Conservation (phyloP, 2,329 filamentous ascomycete genomes). For the Sporothrix mexicana region DNA sequence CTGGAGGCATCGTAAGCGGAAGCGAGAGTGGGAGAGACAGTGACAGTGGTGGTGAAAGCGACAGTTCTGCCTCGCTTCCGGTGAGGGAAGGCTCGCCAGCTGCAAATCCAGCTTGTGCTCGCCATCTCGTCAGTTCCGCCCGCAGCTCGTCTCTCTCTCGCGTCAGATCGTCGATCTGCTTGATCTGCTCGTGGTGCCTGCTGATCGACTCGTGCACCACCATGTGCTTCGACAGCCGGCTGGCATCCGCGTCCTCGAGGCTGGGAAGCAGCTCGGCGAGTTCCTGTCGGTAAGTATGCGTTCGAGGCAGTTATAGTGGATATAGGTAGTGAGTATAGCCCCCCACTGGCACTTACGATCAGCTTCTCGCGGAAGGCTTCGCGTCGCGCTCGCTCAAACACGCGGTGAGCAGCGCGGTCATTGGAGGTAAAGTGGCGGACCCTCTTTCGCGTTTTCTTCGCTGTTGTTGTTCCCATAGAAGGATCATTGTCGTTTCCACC, state of each 20-base stretch:
- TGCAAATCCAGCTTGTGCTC: background rate
- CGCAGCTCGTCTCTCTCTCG: constrained; percentile 29
- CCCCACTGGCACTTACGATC: constrained; percentile 15
- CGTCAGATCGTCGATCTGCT: background rate
- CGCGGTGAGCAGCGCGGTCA: constrained; percentile 33
- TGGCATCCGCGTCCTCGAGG: constrained; percentile 22
- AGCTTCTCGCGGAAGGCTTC: constrained; percentile 34
- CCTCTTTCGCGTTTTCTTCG: constrained; percentile 18
- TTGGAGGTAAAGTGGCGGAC: constrained; percentile 32
- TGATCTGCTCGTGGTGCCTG: constrained; percentile 28
- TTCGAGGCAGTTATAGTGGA: background rate
- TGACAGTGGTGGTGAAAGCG: background rate
- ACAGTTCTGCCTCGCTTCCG: constrained; percentile 1
- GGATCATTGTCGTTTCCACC: background rate
- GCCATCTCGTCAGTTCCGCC: constrained; percentile 29
- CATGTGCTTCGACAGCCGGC: constrained; percentile 33
- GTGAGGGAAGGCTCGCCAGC: background rate
- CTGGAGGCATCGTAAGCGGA: background rate
- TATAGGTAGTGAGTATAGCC: no score
- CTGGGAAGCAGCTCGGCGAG: constrained; percentile 29
- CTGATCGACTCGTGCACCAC: constrained; percentile 34
- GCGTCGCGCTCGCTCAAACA: constrained; percentile 32
- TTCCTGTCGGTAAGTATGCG: constrained; percentile 2
- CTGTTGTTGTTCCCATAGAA: no score
- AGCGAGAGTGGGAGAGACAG: background rate